A percentile compares a stretch with the other conserved stretches of the same genome.
phyloP scores from a whole-genome alignment of 306 rosid species.

The Gastrolobium bilobum region DNA sequence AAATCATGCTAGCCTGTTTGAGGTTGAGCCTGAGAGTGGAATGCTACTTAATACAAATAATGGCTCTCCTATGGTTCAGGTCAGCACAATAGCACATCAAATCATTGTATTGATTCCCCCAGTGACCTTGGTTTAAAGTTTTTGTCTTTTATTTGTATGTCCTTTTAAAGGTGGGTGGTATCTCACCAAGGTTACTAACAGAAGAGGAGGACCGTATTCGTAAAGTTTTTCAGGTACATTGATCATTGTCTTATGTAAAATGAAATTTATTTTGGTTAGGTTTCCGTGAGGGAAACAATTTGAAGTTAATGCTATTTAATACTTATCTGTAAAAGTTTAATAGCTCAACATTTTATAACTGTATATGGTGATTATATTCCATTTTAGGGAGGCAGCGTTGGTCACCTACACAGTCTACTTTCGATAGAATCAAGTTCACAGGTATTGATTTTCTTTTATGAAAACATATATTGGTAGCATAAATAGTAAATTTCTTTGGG shows the following conservation, averaged over 20 bases:
- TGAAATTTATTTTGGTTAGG: neutral
- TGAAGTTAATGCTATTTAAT: neutral
- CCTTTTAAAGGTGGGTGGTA: conserved; percentile 67
- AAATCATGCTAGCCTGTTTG: conserved; percentile 74
- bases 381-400: conserved; percentile 83
- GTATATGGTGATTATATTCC: conserved; percentile 10
- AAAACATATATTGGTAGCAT: neutral
- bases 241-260: neutral
- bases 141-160: neutral
- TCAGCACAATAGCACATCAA: conserved; percentile 38
- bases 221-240: conserved; percentile 76
- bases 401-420: conserved; percentile 79
- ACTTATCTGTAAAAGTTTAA: neutral
- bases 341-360: conserved; percentile 7
- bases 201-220: conserved; percentile 46
- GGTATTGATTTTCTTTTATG: conserved; percentile 56
- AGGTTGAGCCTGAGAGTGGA: conserved; percentile 78
- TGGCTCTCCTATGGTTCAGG: conserved; percentile 86
- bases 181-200: conserved; percentile 47
- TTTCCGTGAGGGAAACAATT: conserved; percentile 8
- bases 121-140: neutral
- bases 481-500: neutral
- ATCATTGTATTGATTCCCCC: conserved; percentile 16
- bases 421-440: conserved; percentile 80
- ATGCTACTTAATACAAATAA: conserved; percentile 87